phyloP scores from a whole-genome alignment of 768 basidiomycete genomes.

The Lenzites betulinus region DNA sequence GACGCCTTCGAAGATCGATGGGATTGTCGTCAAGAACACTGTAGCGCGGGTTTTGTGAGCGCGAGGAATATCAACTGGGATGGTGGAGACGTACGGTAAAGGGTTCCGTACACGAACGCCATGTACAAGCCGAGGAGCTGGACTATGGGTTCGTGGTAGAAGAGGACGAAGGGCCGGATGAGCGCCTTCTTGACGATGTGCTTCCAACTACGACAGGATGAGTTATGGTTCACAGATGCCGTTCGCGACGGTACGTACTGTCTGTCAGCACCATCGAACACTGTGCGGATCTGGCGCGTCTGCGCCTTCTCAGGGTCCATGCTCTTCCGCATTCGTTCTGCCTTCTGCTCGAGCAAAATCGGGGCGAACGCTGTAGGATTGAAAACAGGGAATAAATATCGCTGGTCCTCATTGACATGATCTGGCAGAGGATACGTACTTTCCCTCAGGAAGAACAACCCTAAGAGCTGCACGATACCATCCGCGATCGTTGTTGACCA shows the following conservation, averaged over 20 bases:
- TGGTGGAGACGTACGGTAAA: conserved; percentile 48
- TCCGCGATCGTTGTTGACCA: conserved; percentile 67
- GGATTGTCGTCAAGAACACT: conserved; percentile 71
- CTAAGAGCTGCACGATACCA: conserved; percentile 53
- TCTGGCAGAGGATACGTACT: conserved; percentile 41
- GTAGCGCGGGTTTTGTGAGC: not conserved
- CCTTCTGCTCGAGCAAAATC: conserved; percentile 50
- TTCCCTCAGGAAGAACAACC: conserved; percentile 60
- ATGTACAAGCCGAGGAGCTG: conserved; percentile 67
- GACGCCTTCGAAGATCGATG: conserved; percentile 52
- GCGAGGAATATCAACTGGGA: not conserved
- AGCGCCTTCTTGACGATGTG: conserved; percentile 53
- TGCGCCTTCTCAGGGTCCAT: conserved; percentile 51
- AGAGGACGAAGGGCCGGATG: conserved; percentile 64
- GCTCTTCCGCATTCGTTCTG: conserved; percentile 43
- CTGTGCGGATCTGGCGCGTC: conserved; percentile 43
- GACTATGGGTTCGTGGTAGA: conserved; percentile 59
- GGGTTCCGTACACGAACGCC: conserved; percentile 64
- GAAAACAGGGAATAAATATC: not conserved
- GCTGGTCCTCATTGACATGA: too few relatives aligned
- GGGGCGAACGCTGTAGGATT: conserved; percentile 32
- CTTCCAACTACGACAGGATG: conserved; percentile 45
- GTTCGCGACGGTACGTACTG: conserved; percentile 33
- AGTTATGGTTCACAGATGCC: not conserved
- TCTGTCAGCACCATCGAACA: conserved; percentile 47